A percentile compares a stretch with the other conserved stretches of the same genome.
Evolutionary conservation across 768 basidiomycete genomes (phyloP).

Genomic region (Cystofilobasidium macerans): DNA sequence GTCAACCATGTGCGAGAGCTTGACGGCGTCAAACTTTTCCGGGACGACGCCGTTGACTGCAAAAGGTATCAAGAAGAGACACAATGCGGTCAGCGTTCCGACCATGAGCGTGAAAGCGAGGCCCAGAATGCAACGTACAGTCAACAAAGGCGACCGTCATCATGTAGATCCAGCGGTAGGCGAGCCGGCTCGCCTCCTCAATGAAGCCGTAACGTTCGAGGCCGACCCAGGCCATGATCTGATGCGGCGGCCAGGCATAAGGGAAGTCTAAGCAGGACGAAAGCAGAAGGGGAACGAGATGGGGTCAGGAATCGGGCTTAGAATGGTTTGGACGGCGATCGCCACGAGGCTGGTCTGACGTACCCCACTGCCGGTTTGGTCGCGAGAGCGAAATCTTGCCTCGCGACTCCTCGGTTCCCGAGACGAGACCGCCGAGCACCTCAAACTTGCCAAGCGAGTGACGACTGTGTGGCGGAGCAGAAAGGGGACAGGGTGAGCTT

Average conservation of each 20-base stretch:
- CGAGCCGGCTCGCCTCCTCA: slow-evolving; percentile 81
- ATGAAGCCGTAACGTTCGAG: slow-evolving; percentile 90
- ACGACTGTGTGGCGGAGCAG: slow-evolving; percentile 45
- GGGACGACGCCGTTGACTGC: slow-evolving; percentile 84
- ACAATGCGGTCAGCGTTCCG: slow-evolving; percentile 45
- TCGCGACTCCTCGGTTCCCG: slow-evolving; percentile 90
- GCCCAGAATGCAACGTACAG: slow-evolving; percentile 36
- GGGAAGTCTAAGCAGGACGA: slow-evolving; percentile 20
- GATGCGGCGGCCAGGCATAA: slow-evolving; percentile 70
- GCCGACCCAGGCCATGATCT: slow-evolving; percentile 98
- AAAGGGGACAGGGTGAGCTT: neutral
- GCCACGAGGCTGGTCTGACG: slow-evolving; percentile 27
- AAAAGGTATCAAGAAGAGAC: slow-evolving; percentile 76
- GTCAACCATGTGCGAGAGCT: slow-evolving; percentile 86
- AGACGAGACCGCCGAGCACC: slow-evolving; percentile 85
- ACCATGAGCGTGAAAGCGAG: neutral
- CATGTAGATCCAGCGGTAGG: slow-evolving; percentile 98
- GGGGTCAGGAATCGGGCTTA: too few relatives aligned
- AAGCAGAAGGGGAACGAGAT: slow-evolving; percentile 36
- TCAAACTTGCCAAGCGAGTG: slow-evolving; percentile 90
- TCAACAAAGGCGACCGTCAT: slow-evolving; percentile 28
- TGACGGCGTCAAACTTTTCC: slow-evolving; percentile 98
- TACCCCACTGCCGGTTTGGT: slow-evolving; percentile 93
- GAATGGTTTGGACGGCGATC: too few relatives aligned
- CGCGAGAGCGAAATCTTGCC: slow-evolving; percentile 91